These are phyloP conservation scores for Mixia osmundae DNA, from an alignment of 1,284 basidiomycete genomes.

Conservation along the genomic window DNA sequence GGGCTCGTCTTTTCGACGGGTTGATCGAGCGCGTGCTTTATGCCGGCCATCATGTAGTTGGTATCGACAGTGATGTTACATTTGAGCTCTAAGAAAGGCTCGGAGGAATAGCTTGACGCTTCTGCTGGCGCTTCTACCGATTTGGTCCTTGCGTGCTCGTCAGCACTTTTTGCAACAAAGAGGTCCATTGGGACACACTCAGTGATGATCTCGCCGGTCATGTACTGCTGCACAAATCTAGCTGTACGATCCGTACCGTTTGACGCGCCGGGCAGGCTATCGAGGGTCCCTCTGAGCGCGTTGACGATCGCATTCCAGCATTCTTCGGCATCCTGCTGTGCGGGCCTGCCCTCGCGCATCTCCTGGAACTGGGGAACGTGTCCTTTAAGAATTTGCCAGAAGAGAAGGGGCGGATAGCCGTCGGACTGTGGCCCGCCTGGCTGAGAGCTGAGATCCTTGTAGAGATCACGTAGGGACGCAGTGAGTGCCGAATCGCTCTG, in stretches of 20 bases:
- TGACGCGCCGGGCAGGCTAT: slow-evolving; percentile 19
- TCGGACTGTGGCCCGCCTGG: slow-evolving; percentile 53
- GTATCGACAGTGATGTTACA: slow-evolving; percentile 73
- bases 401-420: slow-evolving; percentile 45
- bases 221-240: slow-evolving; percentile 53
- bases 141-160: slow-evolving; percentile 32
- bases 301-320: slow-evolving; percentile 72
- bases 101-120: slow-evolving; percentile 35
- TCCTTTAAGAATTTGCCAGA: slow-evolving; percentile 33
- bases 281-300: slow-evolving; percentile 40
- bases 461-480: slow-evolving; percentile 44
- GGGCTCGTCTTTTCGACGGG: slow-evolving; percentile 68
- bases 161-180: neutral
- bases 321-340: slow-evolving; percentile 95
- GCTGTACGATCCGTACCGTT: neutral
- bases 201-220: slow-evolving; percentile 57
- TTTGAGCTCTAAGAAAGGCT: slow-evolving; percentile 66
- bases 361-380: slow-evolving; percentile 80
- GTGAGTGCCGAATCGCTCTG: slow-evolving; percentile 25
- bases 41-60: slow-evolving; percentile 73
- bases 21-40: slow-evolving; percentile 56
- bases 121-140: slow-evolving; percentile 60
- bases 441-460: too few species aligned
- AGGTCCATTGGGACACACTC: slow-evolving; percentile 34
- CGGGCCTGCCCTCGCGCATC: slow-evolving; percentile 35